Base-by-base conservation (phyloP, 495 filamentous ascomycete genomes). In the Talaromyces wortmannii region DNA sequence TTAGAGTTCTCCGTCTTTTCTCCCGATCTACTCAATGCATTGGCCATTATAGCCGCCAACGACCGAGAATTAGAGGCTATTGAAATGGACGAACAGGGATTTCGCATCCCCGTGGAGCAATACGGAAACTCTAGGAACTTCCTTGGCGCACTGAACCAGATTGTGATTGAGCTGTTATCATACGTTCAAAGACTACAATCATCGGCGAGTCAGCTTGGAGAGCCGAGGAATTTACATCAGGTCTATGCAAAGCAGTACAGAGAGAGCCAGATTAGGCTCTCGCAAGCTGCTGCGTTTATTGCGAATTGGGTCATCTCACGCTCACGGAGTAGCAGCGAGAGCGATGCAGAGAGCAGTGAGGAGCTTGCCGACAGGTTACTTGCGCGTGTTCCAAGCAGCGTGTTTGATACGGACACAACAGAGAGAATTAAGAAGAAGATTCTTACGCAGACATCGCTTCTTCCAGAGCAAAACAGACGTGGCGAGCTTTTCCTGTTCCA, bases 1-100 rank as follows among this genome's bases (percentile, higher is more conserved):
- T 69, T 78, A 68, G 75, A 78, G 55, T 65, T 71, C 52, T 65
- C 72, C 1, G 66, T 78, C 44, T 75, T 78, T 54, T 78, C 75
- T 3, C 71, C 72, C 3, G 73, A 73, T 16, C 62, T 78, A 12
- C 69, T 76, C 56, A 66, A 72, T 48, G 71, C 71, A 6, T 59
- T 78, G 36, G 67, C 70, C 8, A 56, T 78, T 33, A 61, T 76
- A 57, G 66, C 69, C 6, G 72, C 68, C 33, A 78, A 76, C 43
- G 63, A 64, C 32, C 61, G 75, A 30, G 75, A 78, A 52, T 60
- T 68, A 40, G 68, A 71, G 50, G 64, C 56, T 3, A 53, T 77
- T 0, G 61, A 68, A 32, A 72, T 77, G 30, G 59, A 65, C 13
- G 63, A 72, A 51, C 31, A 63, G 3, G 57, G 42, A 0, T 73